Base-by-base conservation (phyloP, 2,329 filamentous ascomycete species). In the Xylaria sp. region DNA sequence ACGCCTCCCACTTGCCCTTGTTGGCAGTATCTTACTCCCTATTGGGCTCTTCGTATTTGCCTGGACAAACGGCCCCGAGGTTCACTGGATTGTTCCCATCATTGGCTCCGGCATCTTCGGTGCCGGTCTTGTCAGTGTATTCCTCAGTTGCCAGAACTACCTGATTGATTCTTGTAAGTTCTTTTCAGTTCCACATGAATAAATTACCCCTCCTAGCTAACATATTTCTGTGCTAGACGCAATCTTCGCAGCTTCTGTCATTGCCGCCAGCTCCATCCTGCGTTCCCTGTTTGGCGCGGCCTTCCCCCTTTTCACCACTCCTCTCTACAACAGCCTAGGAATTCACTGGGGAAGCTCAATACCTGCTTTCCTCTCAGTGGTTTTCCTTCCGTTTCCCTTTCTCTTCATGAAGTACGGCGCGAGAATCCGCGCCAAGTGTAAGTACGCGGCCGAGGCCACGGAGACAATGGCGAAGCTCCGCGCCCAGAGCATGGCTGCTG, bases 331-430 rank as follows among this genome's bases (percentile, higher is more conserved):
- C 2, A 75, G 79, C 58, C 78, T 88, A 2, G 88, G 89, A 52
- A 86, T 89, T 58, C 88, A 92, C 75, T 92, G 89, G 90, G 90
- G 88, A 1, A 85, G 81, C 39, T 85, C 83, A 0, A 76, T 93
- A 11, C 89, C 89, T 0, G 90, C 85, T 0, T 92, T 93, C 75
- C 77, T 93, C 2, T 83, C 88, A 0, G 72, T 92, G 2, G 81
- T 80, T 9, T 92, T 89, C 72, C 77, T 91, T 16, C 88, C 90
- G 0, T 87, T 90, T 68, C 89, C 90, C 0, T 88, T 89, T 72
- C 72, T 93, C 13, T 90, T 93, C 73, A 90, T 89, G 76, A 85
- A 82, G 66, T 91, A 90, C 71, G 89, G 89, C 46, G 76, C 73
- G 5, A 19, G 63, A 34, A 88, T 92, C 66, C 80, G 89, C 19